Conservation (phyloP, 1,139 yeast genomes). For the Debaryomyces singareniensis region DNA sequence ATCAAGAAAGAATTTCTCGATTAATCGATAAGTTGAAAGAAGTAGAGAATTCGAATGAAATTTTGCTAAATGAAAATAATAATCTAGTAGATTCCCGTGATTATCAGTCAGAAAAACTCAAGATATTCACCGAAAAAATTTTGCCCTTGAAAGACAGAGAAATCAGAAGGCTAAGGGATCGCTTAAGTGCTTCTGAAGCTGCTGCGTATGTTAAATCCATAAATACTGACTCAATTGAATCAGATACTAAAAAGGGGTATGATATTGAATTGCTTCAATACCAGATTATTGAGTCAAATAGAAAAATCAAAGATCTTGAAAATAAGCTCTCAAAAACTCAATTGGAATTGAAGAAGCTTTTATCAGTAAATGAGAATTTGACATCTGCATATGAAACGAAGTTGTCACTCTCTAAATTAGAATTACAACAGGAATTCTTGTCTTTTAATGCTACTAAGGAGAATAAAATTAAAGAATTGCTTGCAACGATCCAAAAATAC, state of each 20-base stretch:
- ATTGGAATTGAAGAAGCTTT: conserved; percentile 8
- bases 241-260: no score
- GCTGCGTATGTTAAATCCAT: not conserved
- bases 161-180: not conserved
- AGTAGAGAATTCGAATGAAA: not conserved
- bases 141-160: not conserved
- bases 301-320: not conserved
- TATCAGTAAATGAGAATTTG: conserved; percentile 13
- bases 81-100: not conserved
- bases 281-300: no score
- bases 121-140: not conserved
- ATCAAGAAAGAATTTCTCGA: no score
- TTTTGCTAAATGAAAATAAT: not conserved
- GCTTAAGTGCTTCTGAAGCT: not conserved
- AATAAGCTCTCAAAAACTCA: not conserved
- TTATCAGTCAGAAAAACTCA: conserved; percentile 1
- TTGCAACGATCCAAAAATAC: conserved; percentile 23
- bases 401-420: conserved; percentile 19
- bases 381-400: conserved; percentile 16
- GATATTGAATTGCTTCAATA: no score
- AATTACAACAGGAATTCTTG: conserved; percentile 17
- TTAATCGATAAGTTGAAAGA: no score
- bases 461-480: conserved; percentile 26
- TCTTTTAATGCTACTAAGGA: conserved; percentile 19
- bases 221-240: not conserved